Evolutionary conservation across 257 asterid genomes (phyloP).

Genomic region (Ilex aquifolium): DNA sequence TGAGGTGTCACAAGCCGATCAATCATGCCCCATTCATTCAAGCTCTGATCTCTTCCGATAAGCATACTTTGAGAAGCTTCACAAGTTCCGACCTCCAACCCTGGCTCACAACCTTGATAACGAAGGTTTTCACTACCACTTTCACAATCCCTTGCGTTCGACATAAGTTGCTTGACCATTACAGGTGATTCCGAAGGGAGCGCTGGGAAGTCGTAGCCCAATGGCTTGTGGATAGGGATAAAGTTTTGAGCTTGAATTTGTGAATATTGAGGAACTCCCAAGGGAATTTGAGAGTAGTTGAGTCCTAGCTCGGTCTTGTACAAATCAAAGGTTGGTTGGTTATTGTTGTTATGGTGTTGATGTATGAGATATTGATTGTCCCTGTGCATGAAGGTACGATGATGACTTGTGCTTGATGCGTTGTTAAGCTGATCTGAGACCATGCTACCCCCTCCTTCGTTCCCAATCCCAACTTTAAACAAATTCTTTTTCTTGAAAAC

Average conservation of each 20-base stretch:
- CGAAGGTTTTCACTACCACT: conserved; percentile 30
- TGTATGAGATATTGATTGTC: conserved; percentile 23
- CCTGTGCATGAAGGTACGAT: conserved; percentile 21
- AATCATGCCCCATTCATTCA: conserved; percentile 45
- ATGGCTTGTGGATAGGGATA: conserved; percentile 32
- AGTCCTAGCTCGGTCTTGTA: conserved; percentile 9
- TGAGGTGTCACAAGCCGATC: conserved; percentile 27
- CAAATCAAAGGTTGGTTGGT: not conserved
- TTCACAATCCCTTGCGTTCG: conserved; percentile 32
- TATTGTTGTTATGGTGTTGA: conserved; percentile 4
- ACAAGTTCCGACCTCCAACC: conserved; percentile 29
- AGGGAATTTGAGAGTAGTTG: conserved; percentile 33
- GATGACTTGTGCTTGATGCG: conserved; percentile 12
- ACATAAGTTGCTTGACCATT: conserved; percentile 54
- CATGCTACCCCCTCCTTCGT: conserved; percentile 23
- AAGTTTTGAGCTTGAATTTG: conserved; percentile 46
- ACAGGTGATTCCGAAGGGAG: conserved; percentile 19
- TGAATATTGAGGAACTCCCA: conserved; percentile 16
- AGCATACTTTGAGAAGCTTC: conserved; percentile 7
- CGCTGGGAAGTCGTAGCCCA: conserved; percentile 21
- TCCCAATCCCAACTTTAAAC: conserved; percentile 54
- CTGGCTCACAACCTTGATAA: conserved; percentile 27
- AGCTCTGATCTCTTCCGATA: conserved; percentile 18
- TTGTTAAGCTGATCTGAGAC: conserved; percentile 23
- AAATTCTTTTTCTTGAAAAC: conserved; percentile 89